Percentiles rank a stretch among this genome's conserved stretches.
Conservation (phyloP, 2,329 filamentous ascomycete species). For the Epicoccum nigrum region DNA sequence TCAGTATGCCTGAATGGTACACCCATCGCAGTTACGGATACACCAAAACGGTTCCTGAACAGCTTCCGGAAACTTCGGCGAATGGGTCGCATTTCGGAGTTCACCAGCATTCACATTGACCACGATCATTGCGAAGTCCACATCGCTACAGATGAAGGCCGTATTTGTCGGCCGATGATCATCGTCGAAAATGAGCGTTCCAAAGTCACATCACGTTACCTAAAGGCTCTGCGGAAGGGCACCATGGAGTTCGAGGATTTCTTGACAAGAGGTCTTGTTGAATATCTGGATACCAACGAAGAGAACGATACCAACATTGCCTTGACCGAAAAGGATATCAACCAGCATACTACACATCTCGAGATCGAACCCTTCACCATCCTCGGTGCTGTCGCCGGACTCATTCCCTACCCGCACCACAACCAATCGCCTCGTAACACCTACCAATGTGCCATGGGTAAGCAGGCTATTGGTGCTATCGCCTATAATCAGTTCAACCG, state of each 20-base stretch:
- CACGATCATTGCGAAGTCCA: slow-evolving; percentile 90
- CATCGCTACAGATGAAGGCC: slow-evolving; percentile 94
- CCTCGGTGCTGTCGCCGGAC: slow-evolving; percentile 89
- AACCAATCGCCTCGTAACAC: slow-evolving; percentile 99
- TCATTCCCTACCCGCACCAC: slow-evolving; percentile 98
- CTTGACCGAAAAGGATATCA: slow-evolving; percentile 84
- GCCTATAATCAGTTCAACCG: slow-evolving; percentile 97
- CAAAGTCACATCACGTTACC: slow-evolving; percentile 77
- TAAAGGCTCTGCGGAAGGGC: slow-evolving; percentile 81
- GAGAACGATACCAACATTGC: slow-evolving; percentile 96
- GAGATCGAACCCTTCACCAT: slow-evolving; percentile 99
- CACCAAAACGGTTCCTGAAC: slow-evolving; percentile 84
- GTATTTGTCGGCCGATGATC: slow-evolving; percentile 94
- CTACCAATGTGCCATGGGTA: slow-evolving; percentile 99
- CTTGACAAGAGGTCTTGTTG: slow-evolving; percentile 83
- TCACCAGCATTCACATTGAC: slow-evolving; percentile 96
- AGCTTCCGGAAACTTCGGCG: slow-evolving; percentile 86
- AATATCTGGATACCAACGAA: slow-evolving; percentile 98
- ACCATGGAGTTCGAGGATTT: slow-evolving; percentile 94
- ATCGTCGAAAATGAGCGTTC: slow-evolving; percentile 88
- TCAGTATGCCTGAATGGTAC: slow-evolving; percentile 96
- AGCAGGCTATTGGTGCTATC: slow-evolving; percentile 98
- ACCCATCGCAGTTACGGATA: slow-evolving; percentile 82
- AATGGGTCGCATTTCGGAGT: slow-evolving; percentile 91
- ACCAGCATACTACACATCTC: slow-evolving; percentile 83